phyloP scores from a whole-genome alignment of 108 stramenopile genomes.

The Nitzschia palea region DNA sequence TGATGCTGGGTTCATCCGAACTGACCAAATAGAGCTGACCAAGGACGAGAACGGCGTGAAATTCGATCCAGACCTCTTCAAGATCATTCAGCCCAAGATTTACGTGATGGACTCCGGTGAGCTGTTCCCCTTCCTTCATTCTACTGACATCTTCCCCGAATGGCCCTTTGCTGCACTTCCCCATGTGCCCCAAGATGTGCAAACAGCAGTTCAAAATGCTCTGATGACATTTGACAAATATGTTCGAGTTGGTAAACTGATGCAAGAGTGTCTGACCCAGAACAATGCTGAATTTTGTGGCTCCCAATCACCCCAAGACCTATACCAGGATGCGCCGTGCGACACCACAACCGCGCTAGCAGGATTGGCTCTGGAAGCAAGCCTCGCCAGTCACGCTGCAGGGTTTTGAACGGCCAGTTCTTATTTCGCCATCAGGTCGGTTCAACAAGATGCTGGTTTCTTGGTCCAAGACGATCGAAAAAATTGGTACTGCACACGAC shows the following conservation, averaged over 20 bases:
- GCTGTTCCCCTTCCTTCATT: slow-evolving; percentile 32
- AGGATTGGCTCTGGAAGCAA: not conserved
- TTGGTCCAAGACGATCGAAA: slow-evolving; percentile 3
- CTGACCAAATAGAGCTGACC: slow-evolving; percentile 32
- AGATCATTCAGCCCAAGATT: slow-evolving; percentile 20
- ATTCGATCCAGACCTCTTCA: slow-evolving; percentile 17
- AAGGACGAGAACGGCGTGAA: slow-evolving; percentile 10
- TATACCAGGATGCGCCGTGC: slow-evolving; percentile 1
- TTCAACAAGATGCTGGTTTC: slow-evolving; percentile 33
- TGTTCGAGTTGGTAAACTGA: not conserved
- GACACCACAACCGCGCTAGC: slow-evolving; percentile 10
- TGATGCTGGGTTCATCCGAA: slow-evolving; percentile 44
- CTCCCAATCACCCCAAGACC: not conserved
- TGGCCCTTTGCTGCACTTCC: slow-evolving; percentile 39
- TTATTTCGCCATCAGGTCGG: slow-evolving; percentile 31
- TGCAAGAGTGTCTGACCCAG: not conserved
- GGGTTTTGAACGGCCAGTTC: slow-evolving; percentile 30
- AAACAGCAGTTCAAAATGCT: slow-evolving; percentile 31
- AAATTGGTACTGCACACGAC: slow-evolving; percentile 22
- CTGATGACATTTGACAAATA: slow-evolving; percentile 12
- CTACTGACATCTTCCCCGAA: slow-evolving; percentile 36
- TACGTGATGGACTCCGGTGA: slow-evolving; percentile 19
- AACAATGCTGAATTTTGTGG: not conserved
- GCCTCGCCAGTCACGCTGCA: slow-evolving; percentile 12
- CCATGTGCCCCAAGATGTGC: slow-evolving; percentile 24